Evolutionary conservation across 176 grass and related monocot species (phyloP).

Genomic region (Musa beccarii): DNA sequence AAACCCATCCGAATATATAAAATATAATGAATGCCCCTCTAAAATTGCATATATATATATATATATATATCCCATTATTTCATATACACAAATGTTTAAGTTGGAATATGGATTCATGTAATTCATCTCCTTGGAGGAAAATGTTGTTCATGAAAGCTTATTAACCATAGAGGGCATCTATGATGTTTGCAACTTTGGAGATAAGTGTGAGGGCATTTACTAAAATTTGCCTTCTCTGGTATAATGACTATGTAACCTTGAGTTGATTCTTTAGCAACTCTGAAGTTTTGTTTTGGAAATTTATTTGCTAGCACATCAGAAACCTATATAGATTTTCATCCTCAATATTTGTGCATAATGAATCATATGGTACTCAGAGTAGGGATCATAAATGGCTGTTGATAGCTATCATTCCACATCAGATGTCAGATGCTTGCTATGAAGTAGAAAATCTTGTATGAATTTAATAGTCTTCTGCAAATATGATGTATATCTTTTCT

Average conservation of each 20-base stretch:
- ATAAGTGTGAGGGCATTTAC: background rate
- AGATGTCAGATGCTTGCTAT: no score
- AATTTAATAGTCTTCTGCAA: background rate
- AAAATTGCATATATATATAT: background rate
- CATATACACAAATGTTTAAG: no score
- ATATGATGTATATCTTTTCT: no score
- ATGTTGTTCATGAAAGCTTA: background rate
- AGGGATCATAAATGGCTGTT: no score
- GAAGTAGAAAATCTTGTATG: background rate
- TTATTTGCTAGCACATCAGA: background rate
- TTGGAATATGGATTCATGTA: no score
- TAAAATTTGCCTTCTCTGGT: background rate
- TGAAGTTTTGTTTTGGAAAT: background rate
- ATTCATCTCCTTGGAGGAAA: no score
- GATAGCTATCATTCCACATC: no score
- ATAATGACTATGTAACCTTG: background rate
- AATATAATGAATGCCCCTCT: background rate
- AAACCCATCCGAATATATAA: no score
- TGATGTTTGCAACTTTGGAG: background rate
- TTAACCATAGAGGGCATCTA: background rate
- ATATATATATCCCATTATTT: background rate
- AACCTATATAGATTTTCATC: background rate
- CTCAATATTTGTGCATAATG: background rate
- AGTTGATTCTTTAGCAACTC: background rate
- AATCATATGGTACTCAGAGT: background rate